These are phyloP conservation scores for Cryphonectria carpinicola DNA, from an alignment of 2,329 filamentous ascomycete genomes.

Conservation along the genomic window DNA sequence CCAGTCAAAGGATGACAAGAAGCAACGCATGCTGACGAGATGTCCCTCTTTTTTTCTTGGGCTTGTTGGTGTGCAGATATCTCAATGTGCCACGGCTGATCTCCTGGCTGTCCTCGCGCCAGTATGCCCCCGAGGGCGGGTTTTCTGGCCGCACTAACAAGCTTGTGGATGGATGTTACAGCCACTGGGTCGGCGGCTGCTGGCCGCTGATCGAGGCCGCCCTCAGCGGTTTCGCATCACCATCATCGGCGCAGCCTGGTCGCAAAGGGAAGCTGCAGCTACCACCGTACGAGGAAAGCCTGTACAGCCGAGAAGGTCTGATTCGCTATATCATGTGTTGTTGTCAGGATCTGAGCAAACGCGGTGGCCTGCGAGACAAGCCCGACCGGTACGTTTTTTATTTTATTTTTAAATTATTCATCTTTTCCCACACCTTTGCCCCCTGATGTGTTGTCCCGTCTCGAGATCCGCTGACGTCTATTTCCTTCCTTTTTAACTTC, in stretches of 20 bases:
- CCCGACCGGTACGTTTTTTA: slow-evolving; percentile 72
- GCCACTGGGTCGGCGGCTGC: slow-evolving; percentile 95
- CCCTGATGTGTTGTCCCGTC: slow-evolving; percentile 1
- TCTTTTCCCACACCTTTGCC: not conserved
- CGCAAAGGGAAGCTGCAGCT: slow-evolving; percentile 36
- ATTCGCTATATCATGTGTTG: slow-evolving; percentile 89
- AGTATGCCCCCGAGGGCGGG: slow-evolving; percentile 89
- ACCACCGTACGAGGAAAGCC: slow-evolving; percentile 44
- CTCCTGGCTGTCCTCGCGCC: slow-evolving; percentile 86
- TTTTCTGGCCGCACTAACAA: slow-evolving; percentile 96
- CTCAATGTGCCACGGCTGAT: slow-evolving; percentile 78
- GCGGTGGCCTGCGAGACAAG: slow-evolving; percentile 90
- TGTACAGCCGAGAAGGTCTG: slow-evolving; percentile 84
- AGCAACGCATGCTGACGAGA: slow-evolving; percentile 41
- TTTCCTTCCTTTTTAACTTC: not conserved
- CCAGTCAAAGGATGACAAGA: slow-evolving; percentile 44
- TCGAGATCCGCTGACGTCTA: slow-evolving; percentile 11
- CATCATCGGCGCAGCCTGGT: slow-evolving; percentile 33
- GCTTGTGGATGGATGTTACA: slow-evolving; percentile 96
- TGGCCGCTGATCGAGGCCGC: slow-evolving; percentile 89
- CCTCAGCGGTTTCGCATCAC: slow-evolving; percentile 45
- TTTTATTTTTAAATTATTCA: not conserved
- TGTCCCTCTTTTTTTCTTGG: slow-evolving; percentile 31
- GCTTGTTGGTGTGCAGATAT: slow-evolving; percentile 54
- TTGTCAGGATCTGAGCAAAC: slow-evolving; percentile 72